Evolutionary conservation across 305 asterid genomes (phyloP).

Genomic region (Fraxinus latifolia): DNA sequence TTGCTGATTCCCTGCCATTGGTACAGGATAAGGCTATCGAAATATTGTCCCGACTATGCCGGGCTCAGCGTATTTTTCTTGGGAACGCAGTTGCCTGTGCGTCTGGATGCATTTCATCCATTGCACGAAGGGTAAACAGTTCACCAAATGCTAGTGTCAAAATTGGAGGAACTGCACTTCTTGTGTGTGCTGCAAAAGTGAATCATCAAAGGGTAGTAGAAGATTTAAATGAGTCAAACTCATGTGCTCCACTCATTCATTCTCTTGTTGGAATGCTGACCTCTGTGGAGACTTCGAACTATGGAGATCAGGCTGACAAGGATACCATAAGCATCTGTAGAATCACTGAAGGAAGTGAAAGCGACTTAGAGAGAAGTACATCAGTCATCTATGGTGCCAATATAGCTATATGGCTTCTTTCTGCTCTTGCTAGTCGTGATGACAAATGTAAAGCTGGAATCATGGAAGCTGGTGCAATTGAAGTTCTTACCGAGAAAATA

Average conservation of each 20-base stretch:
- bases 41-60: constrained; percentile 69
- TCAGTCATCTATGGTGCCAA: constrained; percentile 67
- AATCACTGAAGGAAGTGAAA: constrained; percentile 37
- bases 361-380: constrained; percentile 50
- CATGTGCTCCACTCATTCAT: constrained; percentile 62
- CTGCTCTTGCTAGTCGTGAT: constrained; percentile 77
- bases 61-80: constrained; percentile 66
- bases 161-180: constrained; percentile 94
- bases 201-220: constrained; percentile 73
- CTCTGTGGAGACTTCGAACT: constrained; percentile 46
- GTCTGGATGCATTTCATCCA: constrained; percentile 72
- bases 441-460: constrained; percentile 66
- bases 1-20: constrained; percentile 68
- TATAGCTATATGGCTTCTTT: constrained; percentile 89
- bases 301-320: constrained; percentile 46
- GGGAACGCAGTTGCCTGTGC: constrained; percentile 67
- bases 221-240: constrained; percentile 62
- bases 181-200: constrained; percentile 76
- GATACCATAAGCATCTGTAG: constrained; percentile 67
- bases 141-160: constrained; percentile 61
- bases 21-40: constrained; percentile 93
- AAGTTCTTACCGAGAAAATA: constrained; percentile 79
- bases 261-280: constrained; percentile 80
- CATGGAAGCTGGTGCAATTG: constrained; percentile 93
- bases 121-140: constrained; percentile 67